Evolutionary conservation across 2,329 filamentous ascomycete genomes (phyloP).

Genomic region (Remersonia thermophila): DNA sequence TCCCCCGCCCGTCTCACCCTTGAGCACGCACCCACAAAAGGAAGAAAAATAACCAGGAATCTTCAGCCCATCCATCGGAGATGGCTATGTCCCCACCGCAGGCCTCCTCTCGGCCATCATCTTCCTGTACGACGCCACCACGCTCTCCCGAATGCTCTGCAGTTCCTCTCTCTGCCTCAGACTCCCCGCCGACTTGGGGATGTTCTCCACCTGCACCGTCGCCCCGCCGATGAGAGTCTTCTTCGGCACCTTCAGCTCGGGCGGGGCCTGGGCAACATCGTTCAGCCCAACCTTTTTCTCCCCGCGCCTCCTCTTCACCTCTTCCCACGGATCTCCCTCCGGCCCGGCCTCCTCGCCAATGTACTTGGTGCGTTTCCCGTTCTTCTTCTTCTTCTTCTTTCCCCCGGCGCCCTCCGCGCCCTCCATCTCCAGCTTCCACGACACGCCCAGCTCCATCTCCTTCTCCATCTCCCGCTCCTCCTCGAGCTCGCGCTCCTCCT

Average conservation of each 20-base stretch:
- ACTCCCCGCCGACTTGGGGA: conserved; percentile 58
- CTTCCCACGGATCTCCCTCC: conserved; percentile 62
- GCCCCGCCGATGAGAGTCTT: conserved; percentile 55
- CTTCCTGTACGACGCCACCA: conserved; percentile 62
- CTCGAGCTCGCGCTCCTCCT: conserved; percentile 53
- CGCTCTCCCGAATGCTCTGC: conserved; percentile 51
- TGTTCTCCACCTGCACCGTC: conserved; percentile 52
- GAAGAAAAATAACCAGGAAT: too few relatives aligned
- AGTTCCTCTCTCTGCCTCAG: conserved; percentile 62
- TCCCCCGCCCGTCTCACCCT: too few relatives aligned
- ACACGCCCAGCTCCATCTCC: conserved; percentile 33
- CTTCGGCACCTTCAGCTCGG: conserved; percentile 51
- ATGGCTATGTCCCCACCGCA: conserved; percentile 1
- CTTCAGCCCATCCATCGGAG: too few relatives aligned
- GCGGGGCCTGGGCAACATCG: conserved; percentile 62
- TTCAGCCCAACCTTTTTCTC: conserved; percentile 39
- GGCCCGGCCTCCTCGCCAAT: conserved; percentile 34
- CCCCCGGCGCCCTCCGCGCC: conserved; percentile 27
- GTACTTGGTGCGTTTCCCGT: conserved; percentile 24
- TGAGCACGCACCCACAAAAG: too few relatives aligned
- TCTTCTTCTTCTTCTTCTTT: conserved; percentile 34
- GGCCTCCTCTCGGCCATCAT: conserved; percentile 48
- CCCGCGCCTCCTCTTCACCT: conserved; percentile 54
- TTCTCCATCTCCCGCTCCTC: conserved; percentile 49
- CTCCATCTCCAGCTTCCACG: conserved; percentile 34